phyloP scores from a whole-genome alignment of 768 basidiomycete genomes.

The Lactifluus hygrophoroides region DNA sequence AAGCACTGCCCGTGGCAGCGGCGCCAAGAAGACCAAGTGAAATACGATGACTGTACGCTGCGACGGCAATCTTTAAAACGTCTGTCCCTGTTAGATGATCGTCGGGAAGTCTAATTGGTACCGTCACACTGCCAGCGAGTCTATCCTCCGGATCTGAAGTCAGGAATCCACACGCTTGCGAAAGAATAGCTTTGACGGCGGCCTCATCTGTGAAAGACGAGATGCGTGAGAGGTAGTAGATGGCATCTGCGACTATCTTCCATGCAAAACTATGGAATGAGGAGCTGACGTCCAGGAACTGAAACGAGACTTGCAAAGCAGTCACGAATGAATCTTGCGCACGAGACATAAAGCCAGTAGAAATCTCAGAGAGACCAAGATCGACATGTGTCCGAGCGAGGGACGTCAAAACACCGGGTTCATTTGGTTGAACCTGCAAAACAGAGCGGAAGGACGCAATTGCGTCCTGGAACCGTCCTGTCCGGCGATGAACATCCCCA shows the following conservation, averaged over 20 bases:
- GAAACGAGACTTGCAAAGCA: constrained; percentile 46
- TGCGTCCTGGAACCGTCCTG: constrained; percentile 69
- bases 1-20: constrained; percentile 45
- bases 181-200: constrained; percentile 30
- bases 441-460: constrained; percentile 56
- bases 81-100: constrained; percentile 26
- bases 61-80: constrained; percentile 44
- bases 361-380: constrained; percentile 54
- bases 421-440: constrained; percentile 45
- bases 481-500: constrained; percentile 74
- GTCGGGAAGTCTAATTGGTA: constrained; percentile 21
- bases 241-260: constrained; percentile 76
- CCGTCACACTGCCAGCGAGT: constrained; percentile 34
- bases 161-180: constrained; percentile 32
- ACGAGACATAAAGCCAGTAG: constrained; percentile 63
- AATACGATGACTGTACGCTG: constrained; percentile 53
- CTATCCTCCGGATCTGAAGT: constrained; percentile 34
- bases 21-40: constrained; percentile 48
- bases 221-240: constrained; percentile 53
- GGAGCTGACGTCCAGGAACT: constrained; percentile 40
- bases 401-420: constrained; percentile 63
- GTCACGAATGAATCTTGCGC: constrained; percentile 64
- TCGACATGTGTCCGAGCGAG: constrained; percentile 67
- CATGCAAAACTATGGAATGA: constrained; percentile 69
- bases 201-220: constrained; percentile 41